phyloP scores from a whole-genome alignment of 805 yeast genomes.

The Metschnikowia reukaufii region DNA sequence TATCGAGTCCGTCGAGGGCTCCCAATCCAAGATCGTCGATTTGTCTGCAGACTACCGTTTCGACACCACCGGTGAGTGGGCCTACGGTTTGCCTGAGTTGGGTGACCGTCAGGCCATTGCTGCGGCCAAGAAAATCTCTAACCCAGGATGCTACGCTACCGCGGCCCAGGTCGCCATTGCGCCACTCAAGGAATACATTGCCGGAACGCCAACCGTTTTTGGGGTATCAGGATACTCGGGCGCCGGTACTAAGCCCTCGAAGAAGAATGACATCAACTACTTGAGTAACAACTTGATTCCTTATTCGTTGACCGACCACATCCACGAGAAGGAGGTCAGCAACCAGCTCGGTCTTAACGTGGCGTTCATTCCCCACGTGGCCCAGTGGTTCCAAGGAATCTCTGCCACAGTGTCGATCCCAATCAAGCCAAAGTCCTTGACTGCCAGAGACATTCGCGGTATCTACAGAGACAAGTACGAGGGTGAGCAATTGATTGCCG shows the following conservation, averaged over 20 bases:
- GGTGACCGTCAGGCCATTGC: constrained; percentile 66
- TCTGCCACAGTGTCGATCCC: constrained; percentile 91
- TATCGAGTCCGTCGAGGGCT: constrained; percentile 61
- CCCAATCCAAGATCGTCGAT: constrained; percentile 82
- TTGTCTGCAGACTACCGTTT: constrained; percentile 95
- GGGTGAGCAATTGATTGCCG: constrained; percentile 80
- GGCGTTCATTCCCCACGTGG: constrained; percentile 96
- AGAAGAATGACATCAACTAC: constrained; percentile 81
- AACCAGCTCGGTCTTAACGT: constrained; percentile 72
- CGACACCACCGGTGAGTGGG: constrained; percentile 85
- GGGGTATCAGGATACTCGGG: constrained; percentile 99
- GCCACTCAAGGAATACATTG: constrained; percentile 69
- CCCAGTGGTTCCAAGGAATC: constrained; percentile 99
- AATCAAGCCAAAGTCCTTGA: constrained; percentile 59
- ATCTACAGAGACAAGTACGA: constrained; percentile 85
- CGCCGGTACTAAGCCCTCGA: constrained; percentile 98
- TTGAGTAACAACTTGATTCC: constrained; percentile 86
- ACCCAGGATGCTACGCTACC: constrained; percentile 99
- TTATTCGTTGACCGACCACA: constrained; percentile 92
- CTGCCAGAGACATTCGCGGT: constrained; percentile 80
- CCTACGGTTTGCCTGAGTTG: constrained; percentile 93
- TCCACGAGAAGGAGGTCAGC: constrained; percentile 93
- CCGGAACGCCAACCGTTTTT: constrained; percentile 79
- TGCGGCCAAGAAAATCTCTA: constrained; percentile 76
- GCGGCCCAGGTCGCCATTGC: constrained; percentile 93